Base-by-base conservation (phyloP, 257 asterid species). In the Ilex aquifolium region DNA sequence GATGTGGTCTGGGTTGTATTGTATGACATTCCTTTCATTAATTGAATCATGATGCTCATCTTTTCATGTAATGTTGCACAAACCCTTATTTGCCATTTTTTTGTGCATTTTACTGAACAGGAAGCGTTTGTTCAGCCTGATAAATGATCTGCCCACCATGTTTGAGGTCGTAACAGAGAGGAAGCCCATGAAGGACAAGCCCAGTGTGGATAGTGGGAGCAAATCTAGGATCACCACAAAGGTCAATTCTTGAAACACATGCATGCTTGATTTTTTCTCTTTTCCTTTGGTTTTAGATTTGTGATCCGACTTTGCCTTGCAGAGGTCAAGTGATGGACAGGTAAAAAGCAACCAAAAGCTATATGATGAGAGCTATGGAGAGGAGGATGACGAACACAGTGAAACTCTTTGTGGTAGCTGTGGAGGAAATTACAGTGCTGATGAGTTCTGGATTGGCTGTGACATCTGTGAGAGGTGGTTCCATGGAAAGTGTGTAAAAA, bases 401-500 rank as follows among this genome's bases (percentile, higher is more conserved):
- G 70, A 67, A 48, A 67, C 80, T n/a, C 62, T 70, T 50, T 75
- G 80, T 57, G 80, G 76, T n/a, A 63, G 68, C 67, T 75, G 80
- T 59, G 80, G 71, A 40, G 80, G 65, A 36, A 59, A 59, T 57
- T 75, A 66, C 71, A 70, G 39, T 57, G 70, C 61, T 36, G 67
- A 62, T 36, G 77, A 75, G 58, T 70, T 70, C 71, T 75, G 80
- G 80, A 75, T 75, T 39, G 67, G 71, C 64, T 75, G 87, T 32
- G 90, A 83, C 75, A 74, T 80, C 44, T 83, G 90, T 31, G 87
- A 83, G 66, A 63, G 65, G 62, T 71, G 77, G 80, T 75, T 66
- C 68, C 80, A 75, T 51, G 77, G 80, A 13, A 75, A 75, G 56
- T 75, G 77, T 50, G 80, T 71, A 21, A 71, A 63, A 61, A 75